Conservation (phyloP, 495 filamentous ascomycete species). For the Penicillium goetzii region DNA sequence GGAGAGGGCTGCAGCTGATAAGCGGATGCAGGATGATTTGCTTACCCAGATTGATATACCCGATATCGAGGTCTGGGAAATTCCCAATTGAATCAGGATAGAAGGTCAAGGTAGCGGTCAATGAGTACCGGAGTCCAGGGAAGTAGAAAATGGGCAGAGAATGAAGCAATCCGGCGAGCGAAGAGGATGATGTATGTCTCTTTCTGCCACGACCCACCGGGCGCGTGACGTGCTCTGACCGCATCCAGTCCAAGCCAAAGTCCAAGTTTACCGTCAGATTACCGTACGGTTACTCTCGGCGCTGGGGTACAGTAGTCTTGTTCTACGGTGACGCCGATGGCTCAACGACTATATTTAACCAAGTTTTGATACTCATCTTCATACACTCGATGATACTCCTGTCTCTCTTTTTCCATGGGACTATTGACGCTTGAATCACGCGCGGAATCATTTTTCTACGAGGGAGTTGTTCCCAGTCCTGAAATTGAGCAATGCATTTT, state of each 20-base stretch:
- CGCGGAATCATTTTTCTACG: background rate
- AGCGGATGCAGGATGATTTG: slow-evolving; percentile 23
- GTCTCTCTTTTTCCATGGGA: background rate
- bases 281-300: slow-evolving; percentile 33
- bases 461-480: background rate
- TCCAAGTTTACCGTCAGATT: slow-evolving; percentile 20
- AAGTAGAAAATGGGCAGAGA: slow-evolving; percentile 24
- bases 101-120: slow-evolving; percentile 19
- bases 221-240: slow-evolving; percentile 50
- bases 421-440: background rate
- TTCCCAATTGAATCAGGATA: slow-evolving; percentile 18
- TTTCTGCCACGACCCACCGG: slow-evolving; percentile 49
- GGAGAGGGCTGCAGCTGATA: slow-evolving; percentile 24
- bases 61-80: slow-evolving; percentile 8
- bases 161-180: slow-evolving; percentile 32
- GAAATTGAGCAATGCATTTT: slow-evolving; percentile 7
- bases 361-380: background rate
- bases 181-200: slow-evolving; percentile 48
- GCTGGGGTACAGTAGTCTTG: background rate
- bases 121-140: slow-evolving; percentile 7
- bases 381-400: background rate
- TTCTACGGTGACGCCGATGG: slow-evolving; percentile 1
- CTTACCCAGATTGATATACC: slow-evolving; percentile 31
- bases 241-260: slow-evolving; percentile 24
- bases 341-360: background rate